Percentiles rank a stretch among this genome's conserved stretches.
These are phyloP conservation scores for Populus davidiana DNA, from an alignment of 345 rosid species.

Conservation along the genomic window DNA sequence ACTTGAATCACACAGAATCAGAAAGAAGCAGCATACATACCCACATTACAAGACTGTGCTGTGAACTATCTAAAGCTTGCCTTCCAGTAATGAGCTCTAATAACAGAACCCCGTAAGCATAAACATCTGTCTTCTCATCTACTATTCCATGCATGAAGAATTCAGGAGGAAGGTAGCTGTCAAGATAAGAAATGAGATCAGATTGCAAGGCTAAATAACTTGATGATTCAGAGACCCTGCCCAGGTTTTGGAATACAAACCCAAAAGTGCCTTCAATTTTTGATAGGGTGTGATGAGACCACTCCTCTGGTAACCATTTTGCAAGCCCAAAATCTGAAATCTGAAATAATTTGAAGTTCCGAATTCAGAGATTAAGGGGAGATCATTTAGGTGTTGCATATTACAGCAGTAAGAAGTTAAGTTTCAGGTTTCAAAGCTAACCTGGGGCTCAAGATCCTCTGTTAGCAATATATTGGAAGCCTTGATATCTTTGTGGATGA, in stretches of 20 bases:
- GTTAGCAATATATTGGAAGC: constrained; percentile 85
- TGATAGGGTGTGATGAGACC: constrained; percentile 81
- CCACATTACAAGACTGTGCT: constrained; percentile 89
- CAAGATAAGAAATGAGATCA: constrained; percentile 11
- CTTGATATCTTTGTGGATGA: constrained; percentile 91
- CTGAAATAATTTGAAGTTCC: constrained; percentile 32
- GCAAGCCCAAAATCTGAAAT: constrained; percentile 98
- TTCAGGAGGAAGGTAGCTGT: constrained; percentile 88
- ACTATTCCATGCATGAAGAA: constrained; percentile 92
- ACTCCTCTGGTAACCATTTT: constrained; percentile 89
- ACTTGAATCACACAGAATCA: neutral
- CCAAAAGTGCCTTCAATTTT: constrained; percentile 96
- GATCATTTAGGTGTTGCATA: neutral
- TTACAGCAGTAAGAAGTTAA: neutral
- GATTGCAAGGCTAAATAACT: neutral
- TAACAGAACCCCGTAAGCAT: constrained; percentile 79
- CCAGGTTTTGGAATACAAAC: constrained; percentile 34
- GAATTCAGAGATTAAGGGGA: constrained; percentile 2
- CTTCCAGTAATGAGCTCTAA: constrained; percentile 81
- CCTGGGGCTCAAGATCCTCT: constrained; percentile 85
- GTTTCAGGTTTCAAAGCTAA: constrained; percentile 11
- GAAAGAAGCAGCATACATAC: constrained; percentile 39
- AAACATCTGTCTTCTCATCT: constrained; percentile 90
- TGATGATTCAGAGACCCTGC: constrained; percentile 10
- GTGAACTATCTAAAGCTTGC: constrained; percentile 76